Evolutionary conservation across 768 basidiomycete genomes (phyloP).

Genomic region (Nidularia pulvinata): DNA sequence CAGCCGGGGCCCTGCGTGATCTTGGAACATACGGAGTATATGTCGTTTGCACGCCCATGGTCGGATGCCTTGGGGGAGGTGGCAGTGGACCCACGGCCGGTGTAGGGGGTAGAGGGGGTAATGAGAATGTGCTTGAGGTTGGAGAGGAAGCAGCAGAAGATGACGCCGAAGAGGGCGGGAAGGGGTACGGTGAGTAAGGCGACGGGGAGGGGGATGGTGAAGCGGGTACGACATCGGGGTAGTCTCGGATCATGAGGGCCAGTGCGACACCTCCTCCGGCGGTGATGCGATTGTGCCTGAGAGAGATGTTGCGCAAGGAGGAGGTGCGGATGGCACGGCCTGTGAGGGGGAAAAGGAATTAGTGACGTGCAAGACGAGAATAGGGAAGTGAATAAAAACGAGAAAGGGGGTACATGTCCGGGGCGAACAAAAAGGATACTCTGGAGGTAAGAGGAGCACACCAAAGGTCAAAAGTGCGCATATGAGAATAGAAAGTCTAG

Average conservation of each 20-base stretch:
- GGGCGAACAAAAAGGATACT: no score
- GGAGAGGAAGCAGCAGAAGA: slow-evolving; percentile 22
- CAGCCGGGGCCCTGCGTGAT: slow-evolving; percentile 42
- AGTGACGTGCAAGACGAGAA: not conserved
- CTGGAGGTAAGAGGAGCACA: no score
- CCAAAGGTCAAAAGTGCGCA: not conserved
- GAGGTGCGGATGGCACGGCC: slow-evolving; percentile 86
- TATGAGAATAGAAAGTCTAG: no score
- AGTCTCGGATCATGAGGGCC: slow-evolving; percentile 96
- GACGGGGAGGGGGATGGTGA: slow-evolving; percentile 36
- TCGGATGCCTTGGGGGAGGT: slow-evolving; percentile 39
- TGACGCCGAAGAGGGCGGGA: slow-evolving; percentile 20
- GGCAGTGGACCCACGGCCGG: slow-evolving; percentile 26
- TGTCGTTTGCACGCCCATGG: slow-evolving; percentile 61
- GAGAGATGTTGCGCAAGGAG: slow-evolving; percentile 83
- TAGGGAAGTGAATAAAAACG: no score
- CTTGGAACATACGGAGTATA: slow-evolving; percentile 86
- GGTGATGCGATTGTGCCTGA: slow-evolving; percentile 87
- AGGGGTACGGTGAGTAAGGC: slow-evolving; percentile 25
- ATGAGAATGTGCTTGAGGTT: slow-evolving; percentile 20
- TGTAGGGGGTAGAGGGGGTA: slow-evolving; percentile 13
- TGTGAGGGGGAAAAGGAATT: slow-evolving; percentile 19
- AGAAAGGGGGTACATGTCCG: no score
- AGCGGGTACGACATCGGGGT: slow-evolving; percentile 73
- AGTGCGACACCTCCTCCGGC: slow-evolving; percentile 87